Evolutionary conservation across 2,329 filamentous ascomycete species (phyloP), one percentile per base, ranked within the genome.

Genomic region (Fusarium oxysporum): DNA sequence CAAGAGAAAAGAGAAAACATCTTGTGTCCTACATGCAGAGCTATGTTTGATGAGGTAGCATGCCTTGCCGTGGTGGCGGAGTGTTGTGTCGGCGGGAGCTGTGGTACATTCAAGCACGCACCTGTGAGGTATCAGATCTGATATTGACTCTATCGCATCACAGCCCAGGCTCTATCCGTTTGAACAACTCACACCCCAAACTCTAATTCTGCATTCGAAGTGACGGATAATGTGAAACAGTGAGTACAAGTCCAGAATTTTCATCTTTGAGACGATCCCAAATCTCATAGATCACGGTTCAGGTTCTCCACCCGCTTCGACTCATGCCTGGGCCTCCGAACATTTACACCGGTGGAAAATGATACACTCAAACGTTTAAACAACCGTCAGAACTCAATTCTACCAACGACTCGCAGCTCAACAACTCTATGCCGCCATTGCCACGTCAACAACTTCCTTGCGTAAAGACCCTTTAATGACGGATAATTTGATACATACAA

Each of bases 401-500:
- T n/a, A 25, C 17, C 8, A 51, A 48, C 33, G 14, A 13, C 43
- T 40, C 53, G 5, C 6, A 21, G 14, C n/a, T 45, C 30, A 33
- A 28, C 13, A 16, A 17, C 6, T 9, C 33, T 53, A 33, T 17
- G 19, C 50, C 50, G 17, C 21, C 50, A n/a, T 25, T 11, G 23
- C 23, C 17, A 37, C 50, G 23, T n/a, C 33, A 53, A 25, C 50
- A 38, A 50, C 30, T 23, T 14, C 30, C n/a, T 33, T 17, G 13
- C 47, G 30, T n/a, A 50, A 33, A 50, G 16, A 23, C n/a, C 47
- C 30, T 50, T 25, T n/a, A 53, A 53, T 28, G 23, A 57, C 40
- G 23, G 30, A 33, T 47, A 28, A 41, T 35, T 10, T 57, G 40
- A 48, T 48, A 47, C 40, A 57, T 48, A 0, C 54, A 58, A 50